Conservation (phyloP, 2,329 filamentous ascomycete genomes). For the Penicillium nordicum region DNA sequence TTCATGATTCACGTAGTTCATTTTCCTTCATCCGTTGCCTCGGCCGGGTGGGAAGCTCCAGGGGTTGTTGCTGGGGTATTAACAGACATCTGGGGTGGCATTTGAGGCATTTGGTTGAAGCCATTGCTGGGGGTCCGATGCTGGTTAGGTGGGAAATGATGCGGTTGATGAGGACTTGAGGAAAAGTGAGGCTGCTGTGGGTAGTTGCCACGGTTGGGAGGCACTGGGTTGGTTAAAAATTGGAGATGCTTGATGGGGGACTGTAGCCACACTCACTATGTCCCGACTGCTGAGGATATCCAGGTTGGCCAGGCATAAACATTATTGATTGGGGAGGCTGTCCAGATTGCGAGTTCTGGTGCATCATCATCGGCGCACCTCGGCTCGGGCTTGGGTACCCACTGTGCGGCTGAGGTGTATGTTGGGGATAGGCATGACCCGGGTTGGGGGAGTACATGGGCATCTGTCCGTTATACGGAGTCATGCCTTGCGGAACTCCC, state of each 20-base stretch:
- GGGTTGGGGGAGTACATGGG: conserved; percentile 76
- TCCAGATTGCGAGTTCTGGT: conserved; percentile 89
- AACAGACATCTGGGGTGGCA: conserved; percentile 45
- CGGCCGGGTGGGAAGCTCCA: conserved; percentile 40
- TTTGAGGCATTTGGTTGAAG: conserved; percentile 48
- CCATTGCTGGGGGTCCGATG: conserved; percentile 56
- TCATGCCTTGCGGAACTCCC: conserved; percentile 66
- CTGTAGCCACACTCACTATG: conserved; percentile 62
- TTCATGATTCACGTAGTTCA: conserved; percentile 30
- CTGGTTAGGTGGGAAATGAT: conserved; percentile 59
- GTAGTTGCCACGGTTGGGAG: conserved; percentile 58
- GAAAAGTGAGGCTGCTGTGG: conserved; percentile 61
- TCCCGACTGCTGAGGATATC: conserved; percentile 67
- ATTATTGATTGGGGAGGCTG: conserved; percentile 66
- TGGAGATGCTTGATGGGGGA: conserved; percentile 15
- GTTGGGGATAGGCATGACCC: conserved; percentile 63
- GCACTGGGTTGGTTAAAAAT: conserved; percentile 53
- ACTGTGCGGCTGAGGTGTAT: conserved; percentile 55
- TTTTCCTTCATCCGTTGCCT: conserved; percentile 49
- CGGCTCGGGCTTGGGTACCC: conserved; percentile 88
- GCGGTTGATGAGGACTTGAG: conserved; percentile 61
- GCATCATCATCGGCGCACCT: conserved; percentile 87
- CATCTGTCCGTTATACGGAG: conserved; percentile 67
- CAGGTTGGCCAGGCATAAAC: conserved; percentile 73
- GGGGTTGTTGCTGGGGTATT: conserved; percentile 28